Conservation (phyloP, 176 grass and related monocot genomes). For the Otatea glauca region DNA sequence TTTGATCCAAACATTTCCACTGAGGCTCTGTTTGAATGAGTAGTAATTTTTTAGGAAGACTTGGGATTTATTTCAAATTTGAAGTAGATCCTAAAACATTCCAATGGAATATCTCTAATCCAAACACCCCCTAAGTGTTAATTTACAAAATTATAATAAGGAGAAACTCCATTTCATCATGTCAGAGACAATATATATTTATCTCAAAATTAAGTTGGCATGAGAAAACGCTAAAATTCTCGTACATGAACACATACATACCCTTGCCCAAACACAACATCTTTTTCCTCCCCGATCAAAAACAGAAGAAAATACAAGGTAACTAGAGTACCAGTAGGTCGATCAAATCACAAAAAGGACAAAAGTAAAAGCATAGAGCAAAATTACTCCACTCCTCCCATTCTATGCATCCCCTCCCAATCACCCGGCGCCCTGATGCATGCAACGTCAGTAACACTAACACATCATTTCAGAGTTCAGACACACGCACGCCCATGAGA, state of each 20-base stretch:
- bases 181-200: neutral
- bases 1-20: neutral
- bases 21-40: too few species aligned
- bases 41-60: too few species aligned
- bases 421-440: slow-evolving; percentile 38
- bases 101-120: too few species aligned
- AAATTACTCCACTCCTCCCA: slow-evolving; percentile 62
- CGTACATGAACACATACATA: slow-evolving; percentile 12
- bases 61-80: too few species aligned
- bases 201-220: neutral
- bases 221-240: slow-evolving; percentile 34
- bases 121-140: neutral
- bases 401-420: slow-evolving; percentile 37
- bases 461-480: neutral
- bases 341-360: slow-evolving; percentile 40
- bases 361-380: slow-evolving; percentile 42
- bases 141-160: neutral
- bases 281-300: slow-evolving; percentile 26
- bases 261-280: slow-evolving; percentile 29
- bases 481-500: neutral
- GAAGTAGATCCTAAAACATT: too few species aligned
- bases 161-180: neutral
- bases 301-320: slow-evolving; percentile 22
- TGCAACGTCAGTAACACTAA: slow-evolving; percentile 44
- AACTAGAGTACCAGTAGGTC: neutral